Evolutionary conservation across 768 basidiomycete genomes (phyloP).

Genomic region (Chlorophyllum brunneum): DNA sequence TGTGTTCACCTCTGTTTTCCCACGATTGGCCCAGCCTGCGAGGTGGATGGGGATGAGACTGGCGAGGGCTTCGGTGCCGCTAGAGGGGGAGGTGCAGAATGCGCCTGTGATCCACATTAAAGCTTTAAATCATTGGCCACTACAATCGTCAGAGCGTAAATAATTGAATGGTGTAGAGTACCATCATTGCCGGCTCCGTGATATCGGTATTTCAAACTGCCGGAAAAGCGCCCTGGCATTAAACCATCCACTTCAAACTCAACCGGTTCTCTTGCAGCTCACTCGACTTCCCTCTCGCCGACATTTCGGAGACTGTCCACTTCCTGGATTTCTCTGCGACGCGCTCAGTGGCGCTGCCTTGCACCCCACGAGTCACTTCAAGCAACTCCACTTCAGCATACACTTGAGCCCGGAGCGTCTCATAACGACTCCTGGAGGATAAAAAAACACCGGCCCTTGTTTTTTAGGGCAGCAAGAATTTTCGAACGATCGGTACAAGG

Average conservation of each 20-base stretch:
- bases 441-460: constrained; percentile 56
- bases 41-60: too few species aligned
- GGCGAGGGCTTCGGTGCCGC: too few species aligned
- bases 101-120: too few species aligned
- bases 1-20: too few species aligned
- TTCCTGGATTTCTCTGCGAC: constrained; percentile 70
- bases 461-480: constrained; percentile 58
- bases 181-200: too few species aligned
- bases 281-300: constrained; percentile 54
- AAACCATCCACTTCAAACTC: not conserved
- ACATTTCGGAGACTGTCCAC: constrained; percentile 70
- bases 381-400: constrained; percentile 43
- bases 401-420: constrained; percentile 46
- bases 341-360: constrained; percentile 52
- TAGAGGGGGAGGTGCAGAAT: too few species aligned
- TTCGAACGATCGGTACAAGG: constrained; percentile 51
- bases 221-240: too few species aligned
- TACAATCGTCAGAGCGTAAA: too few species aligned
- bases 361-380: constrained; percentile 51
- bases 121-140: too few species aligned
- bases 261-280: constrained; percentile 32
- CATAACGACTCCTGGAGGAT: constrained; percentile 57
- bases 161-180: too few species aligned
- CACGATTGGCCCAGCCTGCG: too few species aligned
- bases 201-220: too few species aligned